Evolutionary conservation across 2,329 filamentous ascomycete genomes (phyloP).

Genomic region (Plectosphaerella cucumerina): DNA sequence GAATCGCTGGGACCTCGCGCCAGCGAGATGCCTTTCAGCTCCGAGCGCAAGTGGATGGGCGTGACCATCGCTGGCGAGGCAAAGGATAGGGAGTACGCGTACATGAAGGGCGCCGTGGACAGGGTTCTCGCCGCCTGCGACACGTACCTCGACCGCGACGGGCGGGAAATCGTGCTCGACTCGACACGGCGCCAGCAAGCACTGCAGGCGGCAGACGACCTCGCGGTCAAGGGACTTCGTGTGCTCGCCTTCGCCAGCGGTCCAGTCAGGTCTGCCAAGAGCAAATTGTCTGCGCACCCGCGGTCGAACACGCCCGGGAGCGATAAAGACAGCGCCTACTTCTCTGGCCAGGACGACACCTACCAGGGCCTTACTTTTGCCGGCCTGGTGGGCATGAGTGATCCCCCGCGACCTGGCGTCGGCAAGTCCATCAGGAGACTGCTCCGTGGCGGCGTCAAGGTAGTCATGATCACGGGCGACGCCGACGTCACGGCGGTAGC

Average conservation of each 20-base stretch:
- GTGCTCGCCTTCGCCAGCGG: conserved; percentile 94
- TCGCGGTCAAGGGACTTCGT: conserved; percentile 85
- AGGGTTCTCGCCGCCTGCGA: conserved; percentile 82
- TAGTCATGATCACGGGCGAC: conserved; percentile 99
- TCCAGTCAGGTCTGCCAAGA: conserved; percentile 45
- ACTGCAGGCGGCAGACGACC: conserved; percentile 71
- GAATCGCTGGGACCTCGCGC: conserved; percentile 78
- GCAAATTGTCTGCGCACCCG: conserved; percentile 19
- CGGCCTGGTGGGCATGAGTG: conserved; percentile 93
- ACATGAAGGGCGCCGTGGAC: conserved; percentile 94
- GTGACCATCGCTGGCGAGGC: conserved; percentile 69
- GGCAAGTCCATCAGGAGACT: conserved; percentile 82
- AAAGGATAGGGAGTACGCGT: conserved; percentile 73
- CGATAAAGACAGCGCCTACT: background rate
- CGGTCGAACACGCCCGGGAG: background rate
- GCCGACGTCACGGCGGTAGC: conserved; percentile 91
- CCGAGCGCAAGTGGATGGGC: conserved; percentile 98
- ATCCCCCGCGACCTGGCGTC: conserved; percentile 87
- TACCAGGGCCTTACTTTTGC: conserved; percentile 86
- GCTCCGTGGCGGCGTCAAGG: conserved; percentile 90
- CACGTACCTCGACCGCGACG: conserved; percentile 82
- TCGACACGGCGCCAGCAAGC: conserved; percentile 70
- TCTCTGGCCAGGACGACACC: conserved; percentile 47
- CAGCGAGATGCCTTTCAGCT: conserved; percentile 91
- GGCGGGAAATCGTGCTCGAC: conserved; percentile 82